phyloP scores from a whole-genome alignment of 805 yeast genomes.

The Blastobotrys peoriensis region DNA sequence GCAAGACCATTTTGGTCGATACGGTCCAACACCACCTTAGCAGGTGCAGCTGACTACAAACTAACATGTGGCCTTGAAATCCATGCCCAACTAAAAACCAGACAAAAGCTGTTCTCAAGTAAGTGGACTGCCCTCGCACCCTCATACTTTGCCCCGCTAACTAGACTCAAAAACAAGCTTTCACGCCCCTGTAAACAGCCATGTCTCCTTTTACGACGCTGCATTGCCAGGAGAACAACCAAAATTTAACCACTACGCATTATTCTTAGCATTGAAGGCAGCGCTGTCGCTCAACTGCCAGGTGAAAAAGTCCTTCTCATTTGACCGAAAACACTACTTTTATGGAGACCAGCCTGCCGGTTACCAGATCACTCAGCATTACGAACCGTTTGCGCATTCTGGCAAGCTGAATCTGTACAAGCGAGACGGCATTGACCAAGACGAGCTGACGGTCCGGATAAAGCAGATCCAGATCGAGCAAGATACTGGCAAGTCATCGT shows the following conservation, averaged over 20 bases:
- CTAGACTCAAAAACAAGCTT: slow-evolving; percentile 33
- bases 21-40: neutral
- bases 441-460: slow-evolving; percentile 48
- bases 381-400: slow-evolving; percentile 64
- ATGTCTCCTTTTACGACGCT: slow-evolving; percentile 72
- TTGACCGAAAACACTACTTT: slow-evolving; percentile 93
- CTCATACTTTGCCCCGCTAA: too few species aligned
- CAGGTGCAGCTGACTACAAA: slow-evolving; percentile 20
- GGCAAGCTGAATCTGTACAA: slow-evolving; percentile 51
- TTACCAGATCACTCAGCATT: slow-evolving; percentile 90
- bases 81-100: slow-evolving; percentile 80
- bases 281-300: slow-evolving; percentile 62
- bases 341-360: slow-evolving; percentile 97
- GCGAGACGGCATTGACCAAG: slow-evolving; percentile 45
- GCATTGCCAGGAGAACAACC: slow-evolving; percentile 95
- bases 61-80: slow-evolving; percentile 88
- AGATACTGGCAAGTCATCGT: slow-evolving; percentile 81
- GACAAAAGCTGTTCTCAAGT: slow-evolving; percentile 67
- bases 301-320: slow-evolving; percentile 52
- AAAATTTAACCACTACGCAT: slow-evolving; percentile 63
- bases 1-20: too few species aligned
- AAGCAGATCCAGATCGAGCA: slow-evolving; percentile 89
- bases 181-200: slow-evolving; percentile 55
- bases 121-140: too few species aligned
- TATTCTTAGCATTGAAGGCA: slow-evolving; percentile 63